Conservation (phyloP, 129 eudicot genomes). For the Flaveria ramosissima region DNA sequence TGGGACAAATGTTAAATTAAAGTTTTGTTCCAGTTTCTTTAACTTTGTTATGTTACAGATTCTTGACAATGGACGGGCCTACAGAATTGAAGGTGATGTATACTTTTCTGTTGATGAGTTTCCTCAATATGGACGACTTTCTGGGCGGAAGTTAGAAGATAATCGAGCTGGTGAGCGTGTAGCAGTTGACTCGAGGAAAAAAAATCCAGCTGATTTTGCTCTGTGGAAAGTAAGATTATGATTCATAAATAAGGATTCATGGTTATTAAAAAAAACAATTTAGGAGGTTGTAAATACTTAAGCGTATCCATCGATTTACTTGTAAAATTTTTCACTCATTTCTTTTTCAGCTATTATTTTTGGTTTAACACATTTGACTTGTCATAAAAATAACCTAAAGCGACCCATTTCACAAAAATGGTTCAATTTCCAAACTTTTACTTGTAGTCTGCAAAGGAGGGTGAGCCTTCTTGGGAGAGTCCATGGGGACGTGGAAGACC, state of each 20-base stretch:
- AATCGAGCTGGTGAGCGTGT: conserved; percentile 98
- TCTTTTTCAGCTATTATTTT: neutral
- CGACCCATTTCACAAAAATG: neutral
- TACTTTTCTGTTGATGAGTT: conserved; percentile 85
- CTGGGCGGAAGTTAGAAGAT: conserved; percentile 88
- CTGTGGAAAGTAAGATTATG: conserved; percentile 83
- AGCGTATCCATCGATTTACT: neutral
- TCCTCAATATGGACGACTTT: conserved; percentile 77
- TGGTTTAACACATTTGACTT: neutral
- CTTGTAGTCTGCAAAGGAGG: conserved; percentile 87
- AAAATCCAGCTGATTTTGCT: conserved; percentile 95
- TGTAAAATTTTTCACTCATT: neutral
- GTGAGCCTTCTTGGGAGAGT: conserved; percentile 98
- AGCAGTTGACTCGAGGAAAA: conserved; percentile 84
- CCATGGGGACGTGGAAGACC: conserved; percentile 99
- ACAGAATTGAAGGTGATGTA: conserved; percentile 70
- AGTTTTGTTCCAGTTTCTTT: neutral
- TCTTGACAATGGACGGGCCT: conserved; percentile 81
- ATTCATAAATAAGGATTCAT: neutral
- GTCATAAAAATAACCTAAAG: neutral
- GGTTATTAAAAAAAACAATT: neutral
- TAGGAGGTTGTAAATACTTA: neutral
- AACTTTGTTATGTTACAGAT: conserved; percentile 46
- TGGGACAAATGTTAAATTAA: neutral
- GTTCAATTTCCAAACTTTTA: neutral